phyloP scores from a whole-genome alignment of 2,329 filamentous ascomycete genomes.

The Sordariomycetes sp. region DNA sequence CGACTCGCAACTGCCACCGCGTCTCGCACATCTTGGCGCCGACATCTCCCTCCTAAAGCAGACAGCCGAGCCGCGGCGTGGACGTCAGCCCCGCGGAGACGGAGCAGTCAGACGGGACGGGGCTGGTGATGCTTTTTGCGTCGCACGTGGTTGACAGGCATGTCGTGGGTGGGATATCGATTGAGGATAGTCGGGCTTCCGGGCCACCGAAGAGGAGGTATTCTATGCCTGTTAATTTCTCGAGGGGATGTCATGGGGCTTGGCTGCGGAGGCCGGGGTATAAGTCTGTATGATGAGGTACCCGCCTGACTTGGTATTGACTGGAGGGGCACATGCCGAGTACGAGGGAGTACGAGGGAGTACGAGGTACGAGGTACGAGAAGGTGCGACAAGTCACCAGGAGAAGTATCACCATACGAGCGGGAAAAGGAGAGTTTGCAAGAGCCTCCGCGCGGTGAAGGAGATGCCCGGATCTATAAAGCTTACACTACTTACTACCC shows the following conservation, averaged over 20 bases:
- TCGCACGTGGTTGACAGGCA: not conserved
- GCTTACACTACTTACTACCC: too few relatives aligned
- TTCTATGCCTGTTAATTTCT: not conserved
- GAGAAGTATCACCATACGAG: too few relatives aligned
- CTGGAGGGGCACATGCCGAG: too few relatives aligned
- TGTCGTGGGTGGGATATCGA: not conserved
- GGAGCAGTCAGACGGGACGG: not conserved
- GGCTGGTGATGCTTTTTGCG: not conserved
- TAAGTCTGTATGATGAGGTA: too few relatives aligned
- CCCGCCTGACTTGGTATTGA: too few relatives aligned
- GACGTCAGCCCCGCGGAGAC: not conserved
- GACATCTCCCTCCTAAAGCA: not conserved
- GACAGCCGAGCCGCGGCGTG: not conserved
- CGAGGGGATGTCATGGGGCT: not conserved
- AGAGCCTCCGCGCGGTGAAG: too few relatives aligned
- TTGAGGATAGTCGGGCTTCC: not conserved
- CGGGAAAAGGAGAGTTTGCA: too few relatives aligned
- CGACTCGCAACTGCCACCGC: not conserved
- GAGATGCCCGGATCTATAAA: too few relatives aligned
- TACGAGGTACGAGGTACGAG: too few relatives aligned
- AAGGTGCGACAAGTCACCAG: too few relatives aligned
- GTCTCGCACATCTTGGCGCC: not conserved
- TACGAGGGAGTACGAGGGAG: too few relatives aligned
- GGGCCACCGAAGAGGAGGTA: not conserved
- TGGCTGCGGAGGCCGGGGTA: not conserved